Conservation (phyloP, 805 yeast species). For the Naumovozyma dairenensis region DNA sequence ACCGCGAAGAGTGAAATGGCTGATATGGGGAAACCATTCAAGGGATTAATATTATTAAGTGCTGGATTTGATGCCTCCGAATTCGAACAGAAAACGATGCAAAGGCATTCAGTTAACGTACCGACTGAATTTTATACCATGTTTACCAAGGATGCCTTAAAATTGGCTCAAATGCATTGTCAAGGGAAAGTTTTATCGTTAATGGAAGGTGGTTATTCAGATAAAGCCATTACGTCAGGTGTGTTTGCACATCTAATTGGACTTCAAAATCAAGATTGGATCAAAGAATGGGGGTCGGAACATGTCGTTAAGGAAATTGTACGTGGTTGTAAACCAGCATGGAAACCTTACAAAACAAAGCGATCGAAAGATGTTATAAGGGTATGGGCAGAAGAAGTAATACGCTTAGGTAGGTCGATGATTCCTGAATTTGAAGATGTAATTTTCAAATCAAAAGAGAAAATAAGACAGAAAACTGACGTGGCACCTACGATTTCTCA, state of each 20-base stretch:
- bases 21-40: slow-evolving; percentile 34
- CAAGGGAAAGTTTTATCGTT: slow-evolving; percentile 56
- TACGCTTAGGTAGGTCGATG: slow-evolving; percentile 52
- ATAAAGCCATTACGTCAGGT: slow-evolving; percentile 71
- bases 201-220: slow-evolving; percentile 81
- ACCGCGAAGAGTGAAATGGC: slow-evolving; percentile 39
- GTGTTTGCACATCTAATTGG: slow-evolving; percentile 73
- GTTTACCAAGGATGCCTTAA: slow-evolving; percentile 65
- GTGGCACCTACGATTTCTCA: slow-evolving; percentile 11
- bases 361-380: slow-evolving; percentile 42
- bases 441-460: slow-evolving; percentile 10
- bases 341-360: slow-evolving; percentile 47
- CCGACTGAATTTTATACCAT: slow-evolving; percentile 70
- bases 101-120: slow-evolving; percentile 69
- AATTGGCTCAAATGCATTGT: slow-evolving; percentile 52
- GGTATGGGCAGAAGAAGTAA: slow-evolving; percentile 57
- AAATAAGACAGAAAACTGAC: neutral
- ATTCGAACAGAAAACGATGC: slow-evolving; percentile 75
- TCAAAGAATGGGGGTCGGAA: slow-evolving; percentile 52
- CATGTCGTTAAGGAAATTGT: slow-evolving; percentile 54
- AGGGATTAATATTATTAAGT: slow-evolving; percentile 57
- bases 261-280: slow-evolving; percentile 48
- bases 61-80: slow-evolving; percentile 88
- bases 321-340: slow-evolving; percentile 57
- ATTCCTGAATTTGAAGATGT: slow-evolving; percentile 36